These are phyloP conservation scores for Torulaspora quercuum DNA, from an alignment of 805 yeast species.

Conservation along the genomic window DNA sequence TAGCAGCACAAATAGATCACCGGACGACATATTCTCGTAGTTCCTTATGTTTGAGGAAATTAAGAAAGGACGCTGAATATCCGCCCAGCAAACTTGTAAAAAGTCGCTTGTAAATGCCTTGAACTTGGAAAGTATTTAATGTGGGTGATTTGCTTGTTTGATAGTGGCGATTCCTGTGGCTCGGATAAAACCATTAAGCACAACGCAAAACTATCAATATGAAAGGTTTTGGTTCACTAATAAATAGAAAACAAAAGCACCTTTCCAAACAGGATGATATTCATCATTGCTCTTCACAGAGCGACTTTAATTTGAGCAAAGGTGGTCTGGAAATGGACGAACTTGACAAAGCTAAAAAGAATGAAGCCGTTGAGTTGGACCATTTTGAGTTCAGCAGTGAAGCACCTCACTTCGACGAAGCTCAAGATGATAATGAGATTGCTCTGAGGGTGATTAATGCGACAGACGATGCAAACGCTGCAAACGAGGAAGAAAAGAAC, in stretches of 20 bases:
- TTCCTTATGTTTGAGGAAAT: too few relatives aligned
- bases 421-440: constrained; percentile 5
- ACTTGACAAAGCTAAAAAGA: constrained; percentile 1
- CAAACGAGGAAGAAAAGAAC: constrained; percentile 27
- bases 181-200: too few relatives aligned
- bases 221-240: not conserved
- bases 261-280: not conserved
- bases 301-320: not conserved
- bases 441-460: constrained; percentile 8
- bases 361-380: constrained; percentile 7
- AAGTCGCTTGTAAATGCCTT: too few relatives aligned
- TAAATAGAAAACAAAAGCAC: not conserved
- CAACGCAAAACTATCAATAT: too few relatives aligned
- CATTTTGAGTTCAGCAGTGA: constrained; percentile 15
- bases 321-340: not conserved
- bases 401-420: constrained; percentile 3
- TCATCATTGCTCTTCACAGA: not conserved
- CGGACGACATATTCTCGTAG: too few relatives aligned
- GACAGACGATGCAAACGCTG: constrained; percentile 18
- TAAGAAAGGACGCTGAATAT: too few relatives aligned
- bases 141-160: too few relatives aligned
- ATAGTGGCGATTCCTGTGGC: too few relatives aligned
- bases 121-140: too few relatives aligned
- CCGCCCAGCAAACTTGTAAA: too few relatives aligned
- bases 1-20: too few relatives aligned